Percentiles rank a stretch among this genome's conserved stretches.
Evolutionary conservation across 2,329 filamentous ascomycete genomes (phyloP).

Genomic region (Epichloe sp.): DNA sequence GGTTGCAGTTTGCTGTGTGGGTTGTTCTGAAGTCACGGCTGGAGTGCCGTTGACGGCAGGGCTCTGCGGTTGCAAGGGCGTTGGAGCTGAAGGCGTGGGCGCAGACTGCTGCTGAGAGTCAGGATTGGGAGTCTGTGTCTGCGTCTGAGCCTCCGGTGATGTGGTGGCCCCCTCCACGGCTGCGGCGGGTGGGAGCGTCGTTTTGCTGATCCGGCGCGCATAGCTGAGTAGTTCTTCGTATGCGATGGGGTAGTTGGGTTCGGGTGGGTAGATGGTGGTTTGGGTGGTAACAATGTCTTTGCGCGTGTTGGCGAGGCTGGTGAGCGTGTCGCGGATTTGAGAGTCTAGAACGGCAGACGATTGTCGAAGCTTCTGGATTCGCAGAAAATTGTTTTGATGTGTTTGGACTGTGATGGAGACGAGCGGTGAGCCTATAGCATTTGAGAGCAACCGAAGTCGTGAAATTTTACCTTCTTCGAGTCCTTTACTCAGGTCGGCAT

Average conservation of each 20-base stretch:
- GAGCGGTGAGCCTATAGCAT: not conserved
- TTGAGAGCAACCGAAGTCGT: not conserved
- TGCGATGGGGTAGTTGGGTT: constrained; percentile 41
- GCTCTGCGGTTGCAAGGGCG: constrained; percentile 21
- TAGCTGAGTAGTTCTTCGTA: constrained; percentile 66
- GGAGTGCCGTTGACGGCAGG: constrained; percentile 14
- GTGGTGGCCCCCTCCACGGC: constrained; percentile 27
- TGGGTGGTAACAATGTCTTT: constrained; percentile 56
- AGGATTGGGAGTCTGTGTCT: constrained; percentile 10
- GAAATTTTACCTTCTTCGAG: constrained; percentile 46
- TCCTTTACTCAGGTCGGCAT: constrained; percentile 51
- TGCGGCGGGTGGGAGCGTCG: constrained; percentile 56
- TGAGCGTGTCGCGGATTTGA: constrained; percentile 59
- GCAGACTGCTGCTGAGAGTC: constrained; percentile 18
- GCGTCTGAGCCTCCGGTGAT: constrained; percentile 14
- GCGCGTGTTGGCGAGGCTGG: constrained; percentile 57
- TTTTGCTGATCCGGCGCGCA: constrained; percentile 67
- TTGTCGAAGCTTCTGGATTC: constrained; percentile 55
- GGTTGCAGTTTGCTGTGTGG: constrained; percentile 20
- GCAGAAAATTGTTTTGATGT: constrained; percentile 63
- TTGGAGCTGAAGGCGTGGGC: constrained; percentile 20
- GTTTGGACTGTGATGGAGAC: constrained; percentile 40
- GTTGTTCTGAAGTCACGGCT: constrained; percentile 15
- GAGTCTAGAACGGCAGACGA: constrained; percentile 52
- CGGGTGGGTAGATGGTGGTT: constrained; percentile 40